These are phyloP conservation scores for Narthecium ossifragum DNA, from an alignment of 106 monocot species.

Conservation along the genomic window DNA sequence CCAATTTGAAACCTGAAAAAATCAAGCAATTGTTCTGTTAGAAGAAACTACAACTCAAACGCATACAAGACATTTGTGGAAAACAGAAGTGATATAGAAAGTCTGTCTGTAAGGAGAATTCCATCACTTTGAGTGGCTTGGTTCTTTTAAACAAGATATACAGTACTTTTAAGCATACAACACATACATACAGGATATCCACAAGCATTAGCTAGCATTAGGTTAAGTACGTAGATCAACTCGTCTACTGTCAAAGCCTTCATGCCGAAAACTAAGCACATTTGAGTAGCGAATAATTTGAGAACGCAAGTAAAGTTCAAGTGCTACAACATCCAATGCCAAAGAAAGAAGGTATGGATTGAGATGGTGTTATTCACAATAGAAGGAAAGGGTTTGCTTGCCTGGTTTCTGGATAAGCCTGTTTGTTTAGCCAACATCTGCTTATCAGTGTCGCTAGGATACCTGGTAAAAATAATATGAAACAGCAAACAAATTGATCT, in stretches of 20 bases:
- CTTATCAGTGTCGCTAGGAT: conserved; percentile 80
- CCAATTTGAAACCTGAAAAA: conserved; percentile 72
- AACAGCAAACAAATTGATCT: too few species aligned
- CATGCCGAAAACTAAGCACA: too few species aligned
- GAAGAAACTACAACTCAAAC: background rate
- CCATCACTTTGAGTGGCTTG: background rate
- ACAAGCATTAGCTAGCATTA: too few species aligned
- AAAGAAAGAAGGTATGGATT: background rate
- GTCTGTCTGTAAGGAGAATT: background rate
- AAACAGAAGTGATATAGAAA: background rate
- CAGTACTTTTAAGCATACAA: background rate
- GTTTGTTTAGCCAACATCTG: conserved; percentile 88
- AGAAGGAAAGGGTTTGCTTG: conserved; percentile 7
- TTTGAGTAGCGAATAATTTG: background rate
- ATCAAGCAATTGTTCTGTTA: background rate
- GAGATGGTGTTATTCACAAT: background rate
- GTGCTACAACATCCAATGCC: background rate
- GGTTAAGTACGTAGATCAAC: too few species aligned
- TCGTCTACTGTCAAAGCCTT: too few species aligned
- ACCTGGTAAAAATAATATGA: conserved; percentile 27
- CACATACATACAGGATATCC: too few species aligned
- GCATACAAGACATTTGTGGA: background rate
- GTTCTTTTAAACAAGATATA: too few species aligned
- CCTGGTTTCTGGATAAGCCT: conserved; percentile 85
- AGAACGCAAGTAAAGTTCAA: background rate